Conservation (phyloP, 169 alveolate species). For the Ichthyophthirius multifiliis region DNA sequence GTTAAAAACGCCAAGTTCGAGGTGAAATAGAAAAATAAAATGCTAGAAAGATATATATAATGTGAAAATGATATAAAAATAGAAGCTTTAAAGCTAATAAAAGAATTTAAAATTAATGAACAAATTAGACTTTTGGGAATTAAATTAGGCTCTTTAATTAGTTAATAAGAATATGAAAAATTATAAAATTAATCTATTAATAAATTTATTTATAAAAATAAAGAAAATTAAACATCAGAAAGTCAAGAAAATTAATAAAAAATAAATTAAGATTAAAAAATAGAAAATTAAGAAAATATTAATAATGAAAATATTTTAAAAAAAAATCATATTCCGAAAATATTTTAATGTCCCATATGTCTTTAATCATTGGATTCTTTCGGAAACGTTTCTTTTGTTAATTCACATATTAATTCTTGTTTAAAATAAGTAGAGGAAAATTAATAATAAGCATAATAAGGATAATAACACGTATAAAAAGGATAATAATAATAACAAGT, state of each 20-base stretch:
- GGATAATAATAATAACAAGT: too few relatives aligned
- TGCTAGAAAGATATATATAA: constrained; percentile 36
- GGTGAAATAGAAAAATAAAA: constrained; percentile 6
- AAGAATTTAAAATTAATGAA: constrained; percentile 20
- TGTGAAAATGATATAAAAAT: neutral
- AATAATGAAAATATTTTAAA: neutral
- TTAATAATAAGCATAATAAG: too few relatives aligned
- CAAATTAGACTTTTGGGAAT: constrained; percentile 56
- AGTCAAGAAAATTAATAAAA: neutral
- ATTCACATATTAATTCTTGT: constrained; percentile 22
- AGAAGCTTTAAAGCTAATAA: constrained; percentile 18
- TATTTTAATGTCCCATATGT: constrained; percentile 34
- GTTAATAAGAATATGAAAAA: neutral
- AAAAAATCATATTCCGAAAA: constrained; percentile 9
- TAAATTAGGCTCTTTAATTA: constrained; percentile 29
- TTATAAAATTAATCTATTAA: constrained; percentile 1
- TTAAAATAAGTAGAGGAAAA: neutral
- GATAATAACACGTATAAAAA: too few relatives aligned
- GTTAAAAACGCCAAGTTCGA: constrained; percentile 45
- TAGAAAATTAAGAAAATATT: neutral
- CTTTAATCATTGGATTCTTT: constrained; percentile 11
- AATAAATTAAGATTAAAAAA: neutral
- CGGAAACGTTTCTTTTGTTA: constrained; percentile 20
- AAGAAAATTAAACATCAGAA: neutral
- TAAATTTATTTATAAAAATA: constrained; percentile 5